Percentiles rank a stretch among this genome's conserved stretches.
phyloP scores from a whole-genome alignment of 371 early-diverging fungal genomes.

The Rhizopus sp. region DNA sequence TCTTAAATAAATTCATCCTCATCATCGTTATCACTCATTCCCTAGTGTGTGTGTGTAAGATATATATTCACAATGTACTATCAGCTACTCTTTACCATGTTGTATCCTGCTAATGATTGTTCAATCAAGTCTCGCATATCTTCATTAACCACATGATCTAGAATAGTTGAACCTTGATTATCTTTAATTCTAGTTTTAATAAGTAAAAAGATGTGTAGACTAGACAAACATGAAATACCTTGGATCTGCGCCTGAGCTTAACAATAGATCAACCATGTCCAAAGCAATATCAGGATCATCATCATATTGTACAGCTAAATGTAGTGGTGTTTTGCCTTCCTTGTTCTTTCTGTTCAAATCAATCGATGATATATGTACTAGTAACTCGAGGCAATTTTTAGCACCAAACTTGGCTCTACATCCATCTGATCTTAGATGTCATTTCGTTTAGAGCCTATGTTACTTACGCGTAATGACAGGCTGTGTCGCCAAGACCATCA shows the following conservation, averaged over 20 bases:
- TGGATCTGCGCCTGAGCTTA: conserved; percentile 60
- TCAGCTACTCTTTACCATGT: conserved; percentile 23
- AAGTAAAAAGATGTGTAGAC: neutral
- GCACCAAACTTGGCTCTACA: conserved; percentile 61
- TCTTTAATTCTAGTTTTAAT: conserved; percentile 26
- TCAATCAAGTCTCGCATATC: conserved; percentile 37
- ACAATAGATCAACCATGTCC: conserved; percentile 54
- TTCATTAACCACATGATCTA: conserved; percentile 23
- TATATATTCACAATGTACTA: neutral
- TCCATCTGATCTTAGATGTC: neutral
- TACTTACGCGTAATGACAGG: conserved; percentile 67
- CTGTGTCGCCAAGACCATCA: conserved; percentile 63
- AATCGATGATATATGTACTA: conserved; percentile 48
- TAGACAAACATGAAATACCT: conserved; percentile 21
- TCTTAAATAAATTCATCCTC: conserved; percentile 43
- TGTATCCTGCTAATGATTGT: conserved; percentile 26
- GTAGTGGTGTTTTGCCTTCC: conserved; percentile 66
- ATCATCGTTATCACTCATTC: conserved; percentile 22
- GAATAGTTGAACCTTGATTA: conserved; percentile 22
- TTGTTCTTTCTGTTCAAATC: conserved; percentile 53
- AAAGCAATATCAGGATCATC: conserved; percentile 57
- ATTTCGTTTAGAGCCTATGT: neutral
- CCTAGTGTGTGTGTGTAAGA: conserved; percentile 6
- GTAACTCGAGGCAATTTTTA: conserved; percentile 57
- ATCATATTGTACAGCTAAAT: conserved; percentile 58